Percentiles rank a stretch among this genome's conserved stretches.
phyloP scores from a whole-genome alignment of 106 monocot genomes.

The Amphibolis antarctica region DNA sequence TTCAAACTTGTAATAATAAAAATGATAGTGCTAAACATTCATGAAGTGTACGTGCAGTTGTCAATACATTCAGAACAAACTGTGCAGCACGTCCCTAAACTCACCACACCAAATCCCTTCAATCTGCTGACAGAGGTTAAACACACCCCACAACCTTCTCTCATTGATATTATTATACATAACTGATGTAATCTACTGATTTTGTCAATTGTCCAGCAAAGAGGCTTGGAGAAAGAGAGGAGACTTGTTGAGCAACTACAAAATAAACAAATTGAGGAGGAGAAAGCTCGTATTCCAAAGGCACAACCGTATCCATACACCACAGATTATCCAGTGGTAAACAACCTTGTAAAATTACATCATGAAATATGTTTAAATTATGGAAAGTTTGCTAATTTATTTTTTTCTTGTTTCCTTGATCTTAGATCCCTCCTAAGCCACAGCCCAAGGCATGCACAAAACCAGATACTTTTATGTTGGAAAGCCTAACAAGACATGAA shows the following conservation, averaged over 20 bases:
- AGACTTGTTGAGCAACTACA: constrained; percentile 32
- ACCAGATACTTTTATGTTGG: constrained; percentile 68
- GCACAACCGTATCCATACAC: constrained; percentile 86
- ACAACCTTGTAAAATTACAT: not conserved
- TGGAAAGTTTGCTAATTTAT: not conserved
- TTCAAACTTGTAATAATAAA: not conserved
- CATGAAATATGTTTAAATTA: not conserved
- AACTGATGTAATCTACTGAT: not conserved
- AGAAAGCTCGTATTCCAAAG: constrained; percentile 54
- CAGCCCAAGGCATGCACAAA: constrained; percentile 65
- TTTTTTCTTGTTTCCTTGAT: not conserved
- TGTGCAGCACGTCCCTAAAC: constrained; percentile 30
- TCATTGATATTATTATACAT: not conserved
- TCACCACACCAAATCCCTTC: constrained; percentile 87
- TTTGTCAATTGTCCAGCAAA: constrained; percentile 36
- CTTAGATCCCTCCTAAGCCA: constrained; percentile 88
- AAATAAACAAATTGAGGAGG: constrained; percentile 62
- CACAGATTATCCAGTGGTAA: constrained; percentile 93
- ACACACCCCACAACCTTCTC: not conserved
- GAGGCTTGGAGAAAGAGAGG: constrained; percentile 70
- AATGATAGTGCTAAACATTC: not conserved
- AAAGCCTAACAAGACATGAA: constrained; percentile 75
- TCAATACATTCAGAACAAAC: constrained; percentile 53
- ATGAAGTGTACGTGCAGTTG: constrained; percentile 30
- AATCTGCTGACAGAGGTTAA: constrained; percentile 87